Evolutionary conservation across 306 rosid genomes (phyloP).

Genomic region (Trifolium dubium): DNA sequence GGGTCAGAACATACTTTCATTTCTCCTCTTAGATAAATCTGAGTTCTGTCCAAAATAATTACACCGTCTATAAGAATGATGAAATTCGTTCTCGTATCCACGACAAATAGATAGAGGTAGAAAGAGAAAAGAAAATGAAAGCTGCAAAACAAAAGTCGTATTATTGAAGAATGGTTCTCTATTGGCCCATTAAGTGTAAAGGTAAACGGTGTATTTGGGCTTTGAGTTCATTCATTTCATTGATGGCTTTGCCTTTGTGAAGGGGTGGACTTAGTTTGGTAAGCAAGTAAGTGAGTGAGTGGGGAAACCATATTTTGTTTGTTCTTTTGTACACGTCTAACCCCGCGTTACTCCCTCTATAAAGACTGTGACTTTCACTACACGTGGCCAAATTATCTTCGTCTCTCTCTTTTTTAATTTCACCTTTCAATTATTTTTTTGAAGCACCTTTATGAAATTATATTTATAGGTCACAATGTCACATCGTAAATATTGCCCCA

Average conservation of each 20-base stretch:
- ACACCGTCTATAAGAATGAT: no score
- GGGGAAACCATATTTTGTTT: conserved; percentile 33
- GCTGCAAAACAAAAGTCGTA: not conserved
- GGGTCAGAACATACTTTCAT: no score
- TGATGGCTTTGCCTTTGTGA: not conserved
- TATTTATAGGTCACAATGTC: conserved; percentile 27
- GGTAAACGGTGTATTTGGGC: conserved; percentile 15
- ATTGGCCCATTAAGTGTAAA: conserved; percentile 52
- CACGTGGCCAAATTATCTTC: conserved; percentile 61
- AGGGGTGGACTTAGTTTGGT: conserved; percentile 1
- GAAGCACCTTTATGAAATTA: no score
- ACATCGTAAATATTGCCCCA: conserved; percentile 68
- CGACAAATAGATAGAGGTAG: not conserved
- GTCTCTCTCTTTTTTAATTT: conserved; percentile 8
- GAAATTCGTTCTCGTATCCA: no score
- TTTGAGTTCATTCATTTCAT: conserved; percentile 24
- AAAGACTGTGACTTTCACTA: conserved; percentile 25
- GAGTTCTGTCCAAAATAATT: no score
- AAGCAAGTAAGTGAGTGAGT: conserved; percentile 21
- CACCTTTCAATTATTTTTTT: not conserved
- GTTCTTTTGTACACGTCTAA: conserved; percentile 56
- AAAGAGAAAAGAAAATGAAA: conserved; percentile 11
- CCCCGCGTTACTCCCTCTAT: conserved; percentile 72
- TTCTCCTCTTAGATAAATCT: no score
- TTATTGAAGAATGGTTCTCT: not conserved